These are phyloP conservation scores for Harringtonia lauricola DNA, from an alignment of 2,329 filamentous ascomycete genomes.

Conservation along the genomic window DNA sequence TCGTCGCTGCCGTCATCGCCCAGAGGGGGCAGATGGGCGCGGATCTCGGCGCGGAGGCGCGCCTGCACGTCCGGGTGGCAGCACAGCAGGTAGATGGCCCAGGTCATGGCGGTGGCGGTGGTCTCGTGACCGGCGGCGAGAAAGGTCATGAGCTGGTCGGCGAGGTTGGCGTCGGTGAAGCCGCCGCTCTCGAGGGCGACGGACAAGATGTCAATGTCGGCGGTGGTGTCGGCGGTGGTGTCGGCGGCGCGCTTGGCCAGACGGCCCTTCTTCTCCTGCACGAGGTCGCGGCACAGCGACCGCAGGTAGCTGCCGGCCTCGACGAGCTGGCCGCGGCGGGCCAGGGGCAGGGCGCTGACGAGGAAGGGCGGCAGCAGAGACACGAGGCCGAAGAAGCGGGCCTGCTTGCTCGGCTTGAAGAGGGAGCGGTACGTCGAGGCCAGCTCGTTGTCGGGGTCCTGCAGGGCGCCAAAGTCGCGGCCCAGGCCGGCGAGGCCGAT, in stretches of 20 bases:
- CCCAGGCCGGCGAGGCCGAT: conserved; percentile 64
- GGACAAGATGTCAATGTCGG: conserved; percentile 64
- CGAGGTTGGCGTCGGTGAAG: conserved; percentile 69
- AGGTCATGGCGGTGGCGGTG: conserved; percentile 64
- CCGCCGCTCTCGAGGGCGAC: conserved; percentile 66
- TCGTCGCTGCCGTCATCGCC: conserved; percentile 12
- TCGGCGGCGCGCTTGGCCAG: conserved; percentile 15
- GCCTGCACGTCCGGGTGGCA: conserved; percentile 53
- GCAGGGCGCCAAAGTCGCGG: conserved; percentile 56
- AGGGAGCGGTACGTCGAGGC: conserved; percentile 44
- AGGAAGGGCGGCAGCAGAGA: conserved; percentile 55
- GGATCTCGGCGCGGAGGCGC: conserved; percentile 58
- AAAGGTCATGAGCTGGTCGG: conserved; percentile 87
- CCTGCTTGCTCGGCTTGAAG: conserved; percentile 40
- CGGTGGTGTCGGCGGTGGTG: conserved; percentile 10
- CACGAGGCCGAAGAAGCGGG: conserved; percentile 45
- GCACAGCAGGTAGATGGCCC: conserved; percentile 61
- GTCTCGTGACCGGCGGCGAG: conserved; percentile 76
- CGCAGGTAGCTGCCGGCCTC: conserved; percentile 49
- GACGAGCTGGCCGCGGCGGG: conserved; percentile 55
- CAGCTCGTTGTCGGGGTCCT: conserved; percentile 48
- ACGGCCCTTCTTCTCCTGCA: conserved; percentile 55
- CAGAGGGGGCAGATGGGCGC: conserved; percentile 42
- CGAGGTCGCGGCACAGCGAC: conserved; percentile 53
- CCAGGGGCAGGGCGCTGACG: conserved; percentile 52